Evolutionary conservation across 108 stramenopile species (phyloP), one percentile per base, ranked within the genome.

Genomic region (Heterococcus sp.): DNA sequence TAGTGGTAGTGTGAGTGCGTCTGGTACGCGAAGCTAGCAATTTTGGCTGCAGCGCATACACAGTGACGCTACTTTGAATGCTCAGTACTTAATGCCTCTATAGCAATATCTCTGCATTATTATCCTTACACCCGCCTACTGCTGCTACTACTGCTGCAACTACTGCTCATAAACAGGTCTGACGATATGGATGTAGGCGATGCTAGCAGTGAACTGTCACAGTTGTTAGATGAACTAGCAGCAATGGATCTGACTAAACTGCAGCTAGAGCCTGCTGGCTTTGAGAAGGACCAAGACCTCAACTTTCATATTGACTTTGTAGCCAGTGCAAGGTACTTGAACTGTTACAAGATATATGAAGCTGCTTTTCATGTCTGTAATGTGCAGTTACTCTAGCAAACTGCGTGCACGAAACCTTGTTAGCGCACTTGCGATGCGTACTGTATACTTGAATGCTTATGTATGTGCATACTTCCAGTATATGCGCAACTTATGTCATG

Each of bases 221-320:
- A 29, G 29, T 14, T 69, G 36, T 27, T 73, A 1, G 66, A 1
- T 32, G 87, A 86, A 75, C 75, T 85, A 27, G 39, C 65, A 33
- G 68, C 65, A 2, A 32, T 77, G 58, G 83, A 86, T 11, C 40
- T 73, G n/a, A 38, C 46, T 31, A 72, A 58, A 33, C n/a, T 86
- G 28, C 37, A 32, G 2, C 36, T 87, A 31, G 87, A 88, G 68
- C 67, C 86, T 38, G 87, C 85, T 21, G 82, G 84, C 38, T 88
- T 88, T 36, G 87, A 88, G 80, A 88, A 88, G 78, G 87, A 88
- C 75, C 85, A 85, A 39, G 87, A 88, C 84, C 38, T 86, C 34
- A 88, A 88, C 78, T 86, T 88, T 67, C 90, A 90, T 87, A 90
- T 90, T 65, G 90, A 88, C 83, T 90, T 88, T 46, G 76, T 90